Evolutionary conservation across 148 eudicot genomes (phyloP).

Genomic region (Cornus controversa): DNA sequence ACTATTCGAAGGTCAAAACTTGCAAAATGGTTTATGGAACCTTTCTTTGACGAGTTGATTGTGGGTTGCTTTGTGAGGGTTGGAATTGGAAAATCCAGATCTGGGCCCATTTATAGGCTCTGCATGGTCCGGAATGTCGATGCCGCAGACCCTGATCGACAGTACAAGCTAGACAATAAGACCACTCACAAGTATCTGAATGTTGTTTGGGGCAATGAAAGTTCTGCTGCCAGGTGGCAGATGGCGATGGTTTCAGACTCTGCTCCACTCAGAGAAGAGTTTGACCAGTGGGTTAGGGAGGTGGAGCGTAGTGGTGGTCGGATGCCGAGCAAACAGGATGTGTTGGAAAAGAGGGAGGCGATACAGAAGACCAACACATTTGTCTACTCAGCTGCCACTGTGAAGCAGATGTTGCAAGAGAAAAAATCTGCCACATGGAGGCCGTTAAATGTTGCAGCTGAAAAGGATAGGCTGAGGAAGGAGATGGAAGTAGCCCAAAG

Average conservation of each 20-base stretch:
- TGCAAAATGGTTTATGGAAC: slow-evolving; percentile 99
- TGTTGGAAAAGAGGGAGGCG: slow-evolving; percentile 74
- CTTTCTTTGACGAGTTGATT: slow-evolving; percentile 91
- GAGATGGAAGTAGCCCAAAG: slow-evolving; percentile 77
- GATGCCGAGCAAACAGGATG: slow-evolving; percentile 79
- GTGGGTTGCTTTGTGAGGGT: slow-evolving; percentile 98
- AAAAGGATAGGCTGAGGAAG: slow-evolving; percentile 81
- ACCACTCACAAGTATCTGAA: slow-evolving; percentile 87
- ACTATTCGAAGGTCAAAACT: slow-evolving; percentile 75
- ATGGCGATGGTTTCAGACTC: slow-evolving; percentile 95
- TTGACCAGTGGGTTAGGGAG: slow-evolving; percentile 81
- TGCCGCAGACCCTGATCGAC: slow-evolving; percentile 77
- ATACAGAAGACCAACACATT: slow-evolving; percentile 67
- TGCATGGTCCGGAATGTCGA: slow-evolving; percentile 83
- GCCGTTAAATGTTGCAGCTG: slow-evolving; percentile 92
- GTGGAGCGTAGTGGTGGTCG: slow-evolving; percentile 81
- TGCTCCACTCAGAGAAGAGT: slow-evolving; percentile 79
- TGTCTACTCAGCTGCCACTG: slow-evolving; percentile 93
- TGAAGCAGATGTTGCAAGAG: slow-evolving; percentile 91
- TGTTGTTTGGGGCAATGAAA: slow-evolving; percentile 93
- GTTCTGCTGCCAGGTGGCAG: slow-evolving; percentile 98
- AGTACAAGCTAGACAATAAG: slow-evolving; percentile 87
- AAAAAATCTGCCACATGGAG: slow-evolving; percentile 88
- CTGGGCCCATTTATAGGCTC: slow-evolving; percentile 80
- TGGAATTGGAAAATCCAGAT: slow-evolving; percentile 78